Evolutionary conservation across 2,329 filamentous ascomycete species (phyloP).

Genomic region (Cadophora sp.): DNA sequence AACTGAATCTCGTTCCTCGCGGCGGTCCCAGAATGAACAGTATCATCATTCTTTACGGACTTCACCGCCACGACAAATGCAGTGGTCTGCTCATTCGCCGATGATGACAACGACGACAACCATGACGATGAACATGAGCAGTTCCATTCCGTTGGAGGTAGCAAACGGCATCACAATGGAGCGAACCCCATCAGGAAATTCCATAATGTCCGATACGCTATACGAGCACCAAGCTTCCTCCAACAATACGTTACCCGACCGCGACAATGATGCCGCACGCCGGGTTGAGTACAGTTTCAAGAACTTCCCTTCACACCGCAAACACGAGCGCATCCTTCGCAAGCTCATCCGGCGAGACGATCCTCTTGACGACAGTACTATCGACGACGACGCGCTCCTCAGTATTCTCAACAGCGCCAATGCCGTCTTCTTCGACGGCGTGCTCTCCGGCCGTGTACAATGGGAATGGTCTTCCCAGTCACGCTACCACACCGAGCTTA

Average conservation of each 20-base stretch:
- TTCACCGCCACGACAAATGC: slow-evolving; percentile 29
- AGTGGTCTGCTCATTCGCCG: slow-evolving; percentile 26
- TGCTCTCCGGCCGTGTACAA: slow-evolving; percentile 60
- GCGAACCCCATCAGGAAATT: slow-evolving; percentile 42
- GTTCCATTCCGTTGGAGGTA: slow-evolving; percentile 16
- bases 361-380: slow-evolving; percentile 55
- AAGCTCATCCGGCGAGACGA: slow-evolving; percentile 59
- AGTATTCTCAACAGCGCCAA: slow-evolving; percentile 67
- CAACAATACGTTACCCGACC: slow-evolving; percentile 29
- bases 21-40: slow-evolving; percentile 28
- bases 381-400: slow-evolving; percentile 63
- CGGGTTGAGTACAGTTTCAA: slow-evolving; percentile 35
- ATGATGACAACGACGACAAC: slow-evolving; percentile 26
- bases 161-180: slow-evolving; percentile 39
- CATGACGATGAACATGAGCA: slow-evolving; percentile 3
- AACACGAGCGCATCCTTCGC: slow-evolving; percentile 56
- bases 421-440: slow-evolving; percentile 66
- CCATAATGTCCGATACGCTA: slow-evolving; percentile 41
- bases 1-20: slow-evolving; percentile 21
- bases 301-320: slow-evolving; percentile 27
- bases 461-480: slow-evolving; percentile 66
- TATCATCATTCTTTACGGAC: slow-evolving; percentile 20
- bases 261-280: slow-evolving; percentile 35
- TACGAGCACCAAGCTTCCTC: slow-evolving; percentile 27
- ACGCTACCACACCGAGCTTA: slow-evolving; percentile 60